Evolutionary conservation across 768 basidiomycete genomes (phyloP).

Genomic region (Candolleomyces aberdarensis): DNA sequence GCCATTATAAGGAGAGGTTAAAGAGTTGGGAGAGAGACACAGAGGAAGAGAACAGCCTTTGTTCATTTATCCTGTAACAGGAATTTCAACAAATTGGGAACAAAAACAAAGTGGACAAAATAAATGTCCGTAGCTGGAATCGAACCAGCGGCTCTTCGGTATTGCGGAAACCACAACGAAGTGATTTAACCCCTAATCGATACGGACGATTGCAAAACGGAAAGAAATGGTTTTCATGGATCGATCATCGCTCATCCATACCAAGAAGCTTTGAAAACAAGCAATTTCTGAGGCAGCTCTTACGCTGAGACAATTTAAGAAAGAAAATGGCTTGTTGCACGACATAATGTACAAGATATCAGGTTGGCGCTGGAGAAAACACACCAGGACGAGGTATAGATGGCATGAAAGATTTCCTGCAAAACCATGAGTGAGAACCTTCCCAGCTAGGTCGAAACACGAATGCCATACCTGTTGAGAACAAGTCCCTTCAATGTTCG

Average conservation of each 20-base stretch:
- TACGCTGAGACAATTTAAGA: no score
- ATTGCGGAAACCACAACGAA: slow-evolving; percentile 25
- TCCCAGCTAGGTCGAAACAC: background rate
- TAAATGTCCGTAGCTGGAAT: slow-evolving; percentile 29
- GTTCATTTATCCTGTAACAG: no score
- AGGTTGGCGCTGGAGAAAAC: background rate
- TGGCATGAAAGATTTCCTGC: slow-evolving; percentile 41
- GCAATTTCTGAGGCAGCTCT: no score
- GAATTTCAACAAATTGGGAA: background rate
- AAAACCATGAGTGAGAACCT: background rate
- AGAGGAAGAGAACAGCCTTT: background rate
- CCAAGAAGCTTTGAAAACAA: no score
- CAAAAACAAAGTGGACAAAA: background rate
- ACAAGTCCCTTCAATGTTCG: slow-evolving; percentile 77
- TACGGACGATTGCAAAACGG: slow-evolving; percentile 12
- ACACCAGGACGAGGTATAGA: slow-evolving; percentile 19
- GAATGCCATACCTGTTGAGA: slow-evolving; percentile 57
- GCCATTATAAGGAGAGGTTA: background rate
- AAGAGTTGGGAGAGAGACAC: background rate
- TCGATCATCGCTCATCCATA: no score
- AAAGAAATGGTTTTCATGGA: no score
- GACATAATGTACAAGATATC: background rate
- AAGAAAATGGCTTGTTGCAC: no score
- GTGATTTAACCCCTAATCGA: slow-evolving; percentile 35
- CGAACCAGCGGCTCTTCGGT: slow-evolving; percentile 31